Evolutionary conservation across 108 stramenopile species (phyloP).

Genomic region (Cyclotella cryptica): DNA sequence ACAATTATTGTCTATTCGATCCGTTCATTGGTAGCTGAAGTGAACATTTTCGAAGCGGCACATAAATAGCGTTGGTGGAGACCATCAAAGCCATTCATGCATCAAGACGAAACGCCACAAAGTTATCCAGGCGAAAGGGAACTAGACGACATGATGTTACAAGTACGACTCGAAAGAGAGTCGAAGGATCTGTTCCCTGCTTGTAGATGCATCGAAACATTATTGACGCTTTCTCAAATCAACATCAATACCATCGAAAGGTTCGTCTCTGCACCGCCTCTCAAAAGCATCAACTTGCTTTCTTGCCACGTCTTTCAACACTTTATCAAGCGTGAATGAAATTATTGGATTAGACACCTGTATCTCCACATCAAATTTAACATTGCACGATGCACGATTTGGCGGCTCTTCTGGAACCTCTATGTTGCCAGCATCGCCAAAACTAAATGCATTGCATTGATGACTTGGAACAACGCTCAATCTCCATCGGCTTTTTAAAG

Average conservation of each 20-base stretch:
- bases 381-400: constrained; percentile 36
- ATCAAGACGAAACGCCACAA: too few relatives aligned
- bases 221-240: not conserved
- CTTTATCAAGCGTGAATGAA: constrained; percentile 48
- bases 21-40: too few relatives aligned
- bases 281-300: constrained; percentile 77
- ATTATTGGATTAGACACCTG: constrained; percentile 66
- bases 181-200: too few relatives aligned
- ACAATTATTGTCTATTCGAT: too few relatives aligned
- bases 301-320: constrained; percentile 64
- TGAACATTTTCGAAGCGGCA: too few relatives aligned
- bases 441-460: too few relatives aligned
- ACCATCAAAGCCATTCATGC: too few relatives aligned
- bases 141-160: too few relatives aligned
- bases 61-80: too few relatives aligned
- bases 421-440: constrained; percentile 5
- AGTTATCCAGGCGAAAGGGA: too few relatives aligned
- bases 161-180: too few relatives aligned
- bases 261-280: constrained; percentile 58
- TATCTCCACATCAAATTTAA: constrained; percentile 80
- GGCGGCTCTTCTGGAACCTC: not conserved
- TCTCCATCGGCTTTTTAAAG: constrained; percentile 73
- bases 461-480: constrained; percentile 23
- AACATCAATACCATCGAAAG: constrained; percentile 21
- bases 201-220: not conserved